Evolutionary conservation across 257 asterid species (phyloP), one percentile per base, ranked within the genome.

Genomic region (Craterostigma plantagineum): DNA sequence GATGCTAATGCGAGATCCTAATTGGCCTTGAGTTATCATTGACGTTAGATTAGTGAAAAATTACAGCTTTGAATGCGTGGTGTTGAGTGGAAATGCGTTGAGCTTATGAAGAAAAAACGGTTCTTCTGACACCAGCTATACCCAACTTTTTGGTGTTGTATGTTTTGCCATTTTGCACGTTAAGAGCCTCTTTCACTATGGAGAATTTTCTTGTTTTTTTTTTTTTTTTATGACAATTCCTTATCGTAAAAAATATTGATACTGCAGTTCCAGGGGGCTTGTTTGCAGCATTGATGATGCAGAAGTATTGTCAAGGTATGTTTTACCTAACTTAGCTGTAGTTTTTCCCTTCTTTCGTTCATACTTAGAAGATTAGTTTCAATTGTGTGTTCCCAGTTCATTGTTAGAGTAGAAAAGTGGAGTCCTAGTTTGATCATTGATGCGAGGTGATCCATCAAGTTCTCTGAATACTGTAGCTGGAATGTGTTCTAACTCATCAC

Each of bases 301-400:
- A 16, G 75, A 58, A 57, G 44, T 55, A 44, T 63, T 54, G 43
- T 47, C 48, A 45, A 81, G 96, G 97, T 85, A 38, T 57, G 73
- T 42, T 17, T 34, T 37, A 18, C 43, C 34, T 18, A 50, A 55
- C 23, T 47, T 39, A 9, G 30, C 30, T 23, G 6, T 23, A 2
- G 30, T 23, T 23, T 6, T 6, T 23, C 30, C 30, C 30, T 23
- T 23, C 30, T 23, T 23, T 23, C 6, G 6, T 23, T 23, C 30
- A 23, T 23, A 23, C 6, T n/a, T n/a, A n/a, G 16, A 35, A 33
- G 48, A 23, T 33, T 42, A 17, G 37, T 10, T 18, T 43, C 18
- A 11, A 18, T 38, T 30, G 13, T 18, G 14, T 14, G 14, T 45
- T 46, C 33, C 38, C 35, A 33, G n/a, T 14, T 42, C 40, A 10